These are phyloP conservation scores for Cytospora leucostoma DNA, from an alignment of 2,329 filamentous ascomycete genomes.

Conservation along the genomic window DNA sequence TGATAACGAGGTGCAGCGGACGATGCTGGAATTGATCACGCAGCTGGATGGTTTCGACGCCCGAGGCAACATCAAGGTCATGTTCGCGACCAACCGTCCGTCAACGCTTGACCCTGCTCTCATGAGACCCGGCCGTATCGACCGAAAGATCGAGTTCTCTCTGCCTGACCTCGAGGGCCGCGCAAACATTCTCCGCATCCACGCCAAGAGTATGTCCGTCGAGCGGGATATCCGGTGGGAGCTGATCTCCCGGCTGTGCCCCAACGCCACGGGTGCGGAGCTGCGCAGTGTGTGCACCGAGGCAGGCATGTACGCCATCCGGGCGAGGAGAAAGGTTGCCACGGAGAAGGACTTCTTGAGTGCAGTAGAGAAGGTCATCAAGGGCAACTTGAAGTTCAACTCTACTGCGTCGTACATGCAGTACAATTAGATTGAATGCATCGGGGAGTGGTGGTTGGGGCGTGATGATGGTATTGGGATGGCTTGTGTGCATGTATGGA, in stretches of 20 bases:
- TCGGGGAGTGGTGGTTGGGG: slow-evolving; percentile 18
- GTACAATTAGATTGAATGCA: slow-evolving; percentile 73
- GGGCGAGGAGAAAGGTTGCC: slow-evolving; percentile 92
- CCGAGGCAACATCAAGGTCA: slow-evolving; percentile 98
- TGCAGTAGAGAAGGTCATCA: slow-evolving; percentile 99
- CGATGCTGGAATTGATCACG: slow-evolving; percentile 96
- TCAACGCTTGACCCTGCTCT: slow-evolving; percentile 95
- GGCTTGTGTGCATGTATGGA: slow-evolving; percentile 33
- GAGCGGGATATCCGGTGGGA: slow-evolving; percentile 99
- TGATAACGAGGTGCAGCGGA: slow-evolving; percentile 96
- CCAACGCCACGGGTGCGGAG: slow-evolving; percentile 95
- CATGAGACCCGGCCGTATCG: slow-evolving; percentile 96
- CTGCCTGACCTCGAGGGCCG: slow-evolving; percentile 95
- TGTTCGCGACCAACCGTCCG: slow-evolving; percentile 97
- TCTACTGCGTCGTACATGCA: slow-evolving; percentile 97
- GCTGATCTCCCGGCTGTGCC: slow-evolving; percentile 93
- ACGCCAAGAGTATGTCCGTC: slow-evolving; percentile 99
- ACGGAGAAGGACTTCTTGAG: slow-evolving; percentile 98
- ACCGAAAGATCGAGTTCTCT: slow-evolving; percentile 98
- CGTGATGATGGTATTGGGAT: background rate
- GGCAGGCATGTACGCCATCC: slow-evolving; percentile 97
- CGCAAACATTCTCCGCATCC: slow-evolving; percentile 96
- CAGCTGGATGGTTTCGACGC: slow-evolving; percentile 96
- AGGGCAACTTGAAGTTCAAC: slow-evolving; percentile 99
- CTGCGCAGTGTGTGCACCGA: slow-evolving; percentile 95